These are phyloP conservation scores for Metarhizium brunneum DNA, from an alignment of 2,329 filamentous ascomycete species.

Conservation along the genomic window DNA sequence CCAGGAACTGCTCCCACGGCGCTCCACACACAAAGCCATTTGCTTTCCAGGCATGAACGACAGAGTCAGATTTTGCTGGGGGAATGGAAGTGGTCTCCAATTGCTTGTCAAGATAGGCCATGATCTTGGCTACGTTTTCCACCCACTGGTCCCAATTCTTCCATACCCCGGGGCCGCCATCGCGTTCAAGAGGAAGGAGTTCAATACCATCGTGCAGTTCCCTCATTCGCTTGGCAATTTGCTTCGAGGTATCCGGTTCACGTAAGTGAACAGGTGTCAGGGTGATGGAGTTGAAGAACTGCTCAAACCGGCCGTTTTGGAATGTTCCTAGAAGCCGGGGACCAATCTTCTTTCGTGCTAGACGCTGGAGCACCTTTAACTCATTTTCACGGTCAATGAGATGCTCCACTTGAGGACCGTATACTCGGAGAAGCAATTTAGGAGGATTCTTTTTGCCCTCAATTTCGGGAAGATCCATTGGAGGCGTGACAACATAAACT, in stretches of 20 bases:
- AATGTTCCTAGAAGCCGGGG: conserved; percentile 88
- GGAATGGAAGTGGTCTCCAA: conserved; percentile 33
- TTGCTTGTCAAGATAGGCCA: conserved; percentile 48
- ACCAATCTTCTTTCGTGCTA: conserved; percentile 88
- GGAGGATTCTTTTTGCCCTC: conserved; percentile 36
- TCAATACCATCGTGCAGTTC: conserved; percentile 93
- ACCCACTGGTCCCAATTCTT: conserved; percentile 95
- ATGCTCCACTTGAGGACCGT: conserved; percentile 90
- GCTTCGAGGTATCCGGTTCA: conserved; percentile 71
- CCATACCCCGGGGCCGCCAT: conserved; percentile 75
- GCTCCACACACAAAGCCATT: conserved; percentile 72
- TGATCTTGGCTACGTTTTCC: conserved; percentile 51
- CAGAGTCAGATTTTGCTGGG: conserved; percentile 13
- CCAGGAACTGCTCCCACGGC: conserved; percentile 70
- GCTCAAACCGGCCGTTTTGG: conserved; percentile 88
- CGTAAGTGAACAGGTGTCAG: conserved; percentile 70
- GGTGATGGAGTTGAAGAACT: conserved; percentile 80
- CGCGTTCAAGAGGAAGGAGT: conserved; percentile 66
- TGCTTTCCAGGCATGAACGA: conserved; percentile 51
- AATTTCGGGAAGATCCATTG: conserved; percentile 43
- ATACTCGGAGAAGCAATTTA: conserved; percentile 83
- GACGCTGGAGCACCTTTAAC: conserved; percentile 71
- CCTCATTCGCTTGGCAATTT: conserved; percentile 96
- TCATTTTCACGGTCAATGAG: conserved; percentile 91
- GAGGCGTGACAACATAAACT: conserved; percentile 87